Evolutionary conservation across 2,329 filamentous ascomycete genomes (phyloP), one percentile per base, ranked within the genome.

Genomic region (Botrytis fabae): DNA sequence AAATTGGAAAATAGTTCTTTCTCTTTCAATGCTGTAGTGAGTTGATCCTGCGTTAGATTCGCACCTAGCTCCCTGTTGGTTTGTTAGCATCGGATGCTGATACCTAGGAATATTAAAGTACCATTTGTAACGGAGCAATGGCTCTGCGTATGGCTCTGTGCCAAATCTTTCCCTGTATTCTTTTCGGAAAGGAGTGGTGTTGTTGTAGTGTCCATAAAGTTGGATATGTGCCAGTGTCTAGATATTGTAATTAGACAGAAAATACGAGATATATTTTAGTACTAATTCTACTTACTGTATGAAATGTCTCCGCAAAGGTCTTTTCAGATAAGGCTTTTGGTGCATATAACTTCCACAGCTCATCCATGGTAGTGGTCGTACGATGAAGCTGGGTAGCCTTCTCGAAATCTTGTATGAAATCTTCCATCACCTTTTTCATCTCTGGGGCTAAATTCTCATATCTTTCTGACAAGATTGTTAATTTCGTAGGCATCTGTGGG

Each of bases 11-110:
- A 76, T 8, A 73, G 16, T 18, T 46, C 44, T 68, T 73, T 75
- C 14, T 74, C 63, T 32, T 70, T 2, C 3, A 68, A 59, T 4
- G 76, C 76, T 25, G 32, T 28, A 18, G 63, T 40, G 20, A 73
- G 73, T 38, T 76, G 40, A 35, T 46, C 48, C 4, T 73, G 57
- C 20, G 75, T 74, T 20, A 77, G 44, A 40, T 65, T 72, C 0
- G 65, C 65, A 5, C 75, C 76, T 10, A 77, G 65, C 28, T 75
- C 63, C 75, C 75, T 76, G 16, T 12, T 8, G 2, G 2, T 25
- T 10, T 57, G 42, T 65, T 38, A 59, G n/a, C 12, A 32, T 18
- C 0, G 32, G 20, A 28, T 60, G 16, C 20, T 32, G 38, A 7
- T 22, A 22, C 8, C 42, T 59, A 60, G 8, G 25, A 16, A 22